Percentiles rank a stretch among this genome's conserved stretches.
phyloP scores from a whole-genome alignment of 2,329 filamentous ascomycete genomes.

The Whalleya microplaca region DNA sequence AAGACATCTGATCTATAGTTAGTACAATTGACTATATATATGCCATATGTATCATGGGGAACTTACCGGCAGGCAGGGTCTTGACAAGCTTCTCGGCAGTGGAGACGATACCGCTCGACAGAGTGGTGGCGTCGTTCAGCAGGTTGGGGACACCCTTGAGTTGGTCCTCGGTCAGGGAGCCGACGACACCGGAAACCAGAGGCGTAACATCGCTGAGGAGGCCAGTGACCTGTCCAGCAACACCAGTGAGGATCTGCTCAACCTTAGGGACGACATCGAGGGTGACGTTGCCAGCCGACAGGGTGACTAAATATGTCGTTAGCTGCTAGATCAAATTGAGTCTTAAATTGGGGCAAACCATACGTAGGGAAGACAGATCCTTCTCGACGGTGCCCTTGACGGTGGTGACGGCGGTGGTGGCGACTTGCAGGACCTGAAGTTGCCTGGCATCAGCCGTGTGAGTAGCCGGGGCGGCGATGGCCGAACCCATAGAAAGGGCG shows the following conservation, averaged over 20 bases:
- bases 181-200: conserved; percentile 23
- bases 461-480: conserved; percentile 32
- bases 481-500: conserved; percentile 38
- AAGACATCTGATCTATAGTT: conserved; percentile 29
- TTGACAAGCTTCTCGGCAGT: conserved; percentile 23
- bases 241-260: conserved; percentile 27
- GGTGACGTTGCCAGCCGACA: conserved; percentile 10
- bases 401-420: conserved; percentile 19
- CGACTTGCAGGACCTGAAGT: conserved; percentile 18
- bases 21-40: not conserved
- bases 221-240: conserved; percentile 9
- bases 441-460: conserved; percentile 17
- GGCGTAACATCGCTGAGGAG: conserved; percentile 11
- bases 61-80: conserved; percentile 27
- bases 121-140: conserved; percentile 23
- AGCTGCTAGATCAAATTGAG: not conserved
- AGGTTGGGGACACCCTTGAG: conserved; percentile 28
- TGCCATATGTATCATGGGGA: too few species aligned
- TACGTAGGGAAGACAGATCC: conserved; percentile 27
- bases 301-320: conserved; percentile 14
- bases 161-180: conserved; percentile 28
- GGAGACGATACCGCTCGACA: conserved; percentile 29
- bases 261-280: conserved; percentile 26
- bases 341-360: not conserved
- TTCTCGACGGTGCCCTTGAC: conserved; percentile 25